Base-by-base conservation (phyloP, 2,329 filamentous ascomycete species). In the Helicocarpus griseus region DNA sequence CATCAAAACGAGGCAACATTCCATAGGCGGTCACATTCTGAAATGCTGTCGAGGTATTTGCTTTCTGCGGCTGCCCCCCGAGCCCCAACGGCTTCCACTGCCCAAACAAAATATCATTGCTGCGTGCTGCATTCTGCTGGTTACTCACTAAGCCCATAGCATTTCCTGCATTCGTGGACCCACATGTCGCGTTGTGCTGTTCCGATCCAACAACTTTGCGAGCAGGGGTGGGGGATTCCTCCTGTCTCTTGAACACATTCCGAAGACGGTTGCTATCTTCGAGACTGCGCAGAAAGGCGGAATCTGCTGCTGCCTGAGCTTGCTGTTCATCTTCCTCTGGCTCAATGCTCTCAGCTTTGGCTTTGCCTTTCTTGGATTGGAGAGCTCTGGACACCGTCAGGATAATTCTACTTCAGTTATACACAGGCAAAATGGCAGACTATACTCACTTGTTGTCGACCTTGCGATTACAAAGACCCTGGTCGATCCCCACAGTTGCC, bases 21-120 rank as follows among this genome's bases (percentile, higher is more conserved):
- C 59, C 64, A 52, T 65, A 62, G 8, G 58, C 62, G 49, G 62
- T 65, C 39, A 65, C 57, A 38, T 61, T 63, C 28, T 62, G 61
- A n/a, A 61, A 58, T 24, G 60, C 56, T 28, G 62, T 58, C 4
- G 61, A 51, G 8, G 63, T 59, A n/a, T 57, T 58, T n/a, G 57
- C 56, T 49, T 65, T 65, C 45, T 58, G 56, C 24, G 61, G 52
- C 28, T 50, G 47, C n/a, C 55, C 53, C 22, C 53, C 47, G 39
- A 59, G 49, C 35, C 57, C 55, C 49, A 53, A 56, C 22, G 58
- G 54, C 35, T 54, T 51, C 52, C 55, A 63, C 14, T 58, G 60
- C 7, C 57, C 56, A 44, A 63, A 55, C 11, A 60, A 46, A 44
- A 59, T 56, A 9, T 58, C 53, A 31, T 44, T 54, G 21, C 28